phyloP scores from a whole-genome alignment of 306 rosid genomes.

The Pyrus pyrifolia region DNA sequence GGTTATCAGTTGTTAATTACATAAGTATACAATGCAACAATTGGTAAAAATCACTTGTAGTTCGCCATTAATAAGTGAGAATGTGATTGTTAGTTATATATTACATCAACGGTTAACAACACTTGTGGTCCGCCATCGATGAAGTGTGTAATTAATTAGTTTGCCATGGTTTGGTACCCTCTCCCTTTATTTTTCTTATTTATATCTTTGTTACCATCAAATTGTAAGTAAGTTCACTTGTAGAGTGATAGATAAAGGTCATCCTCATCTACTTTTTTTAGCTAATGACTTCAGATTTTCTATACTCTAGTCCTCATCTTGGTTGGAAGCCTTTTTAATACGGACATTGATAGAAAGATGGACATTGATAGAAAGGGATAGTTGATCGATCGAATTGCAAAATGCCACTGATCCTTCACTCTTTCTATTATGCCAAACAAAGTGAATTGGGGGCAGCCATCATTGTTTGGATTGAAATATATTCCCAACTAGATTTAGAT shows the following conservation, averaged over 20 bases:
- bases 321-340: constrained; percentile 69
- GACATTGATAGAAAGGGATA: constrained; percentile 63
- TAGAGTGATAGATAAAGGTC: constrained; percentile 4
- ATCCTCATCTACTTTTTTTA: constrained; percentile 10
- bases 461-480: constrained; percentile 58
- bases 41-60: no score
- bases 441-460: constrained; percentile 41
- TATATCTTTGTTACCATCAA: neutral
- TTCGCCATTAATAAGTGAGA: no score
- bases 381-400: constrained; percentile 21
- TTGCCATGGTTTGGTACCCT: neutral
- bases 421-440: constrained; percentile 23
- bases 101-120: neutral
- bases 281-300: constrained; percentile 29
- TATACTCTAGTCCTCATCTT: constrained; percentile 27
- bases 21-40: no score
- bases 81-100: no score
- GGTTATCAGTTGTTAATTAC: no score
- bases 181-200: neutral
- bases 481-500: constrained; percentile 47
- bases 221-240: neutral
- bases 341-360: constrained; percentile 63
- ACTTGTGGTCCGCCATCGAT: no score
- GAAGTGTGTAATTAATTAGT: neutral
- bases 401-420: constrained; percentile 19